phyloP scores from a whole-genome alignment of 495 filamentous ascomycete species.

The Astrothelium macrocarpum region DNA sequence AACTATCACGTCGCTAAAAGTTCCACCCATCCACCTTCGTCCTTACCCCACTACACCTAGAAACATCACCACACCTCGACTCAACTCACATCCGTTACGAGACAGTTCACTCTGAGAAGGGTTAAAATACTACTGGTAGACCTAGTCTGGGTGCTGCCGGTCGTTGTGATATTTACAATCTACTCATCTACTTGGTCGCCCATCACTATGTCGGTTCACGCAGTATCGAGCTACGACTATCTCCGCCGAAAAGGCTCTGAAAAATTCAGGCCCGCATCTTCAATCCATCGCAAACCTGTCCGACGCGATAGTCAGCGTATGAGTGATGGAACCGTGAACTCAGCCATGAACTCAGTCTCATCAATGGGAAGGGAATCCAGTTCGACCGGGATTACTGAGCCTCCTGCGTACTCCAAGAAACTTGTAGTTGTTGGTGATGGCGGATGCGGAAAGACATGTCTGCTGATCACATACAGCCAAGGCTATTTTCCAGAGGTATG shows the following conservation, averaged over 20 bases:
- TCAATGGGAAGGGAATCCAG: conserved; percentile 45
- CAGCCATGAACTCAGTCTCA: conserved; percentile 41
- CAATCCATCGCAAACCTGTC: conserved; percentile 33
- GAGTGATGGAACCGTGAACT: conserved; percentile 77
- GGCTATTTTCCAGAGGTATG: conserved; percentile 96
- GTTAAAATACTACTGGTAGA: neutral
- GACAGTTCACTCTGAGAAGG: neutral
- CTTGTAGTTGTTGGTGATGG: conserved; percentile 97
- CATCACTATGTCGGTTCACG: conserved; percentile 19
- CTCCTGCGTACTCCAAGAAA: conserved; percentile 93
- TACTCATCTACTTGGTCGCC: neutral
- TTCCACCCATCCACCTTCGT: neutral
- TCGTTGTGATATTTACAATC: neutral
- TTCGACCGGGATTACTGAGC: conserved; percentile 75
- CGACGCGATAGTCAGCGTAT: conserved; percentile 52
- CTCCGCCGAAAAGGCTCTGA: conserved; percentile 32
- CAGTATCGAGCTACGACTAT: conserved; percentile 34
- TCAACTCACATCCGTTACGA: neutral
- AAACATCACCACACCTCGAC: neutral
- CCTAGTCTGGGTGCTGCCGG: neutral
- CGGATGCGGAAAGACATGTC: conserved; percentile 96
- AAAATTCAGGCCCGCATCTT: conserved; percentile 22
- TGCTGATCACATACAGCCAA: conserved; percentile 95
- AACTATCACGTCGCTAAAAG: conserved; percentile 2
- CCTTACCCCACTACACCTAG: conserved; percentile 4